A percentile compares a stretch with the other conserved stretches of the same genome.
Evolutionary conservation across 2,329 filamentous ascomycete genomes (phyloP).

Genomic region (Achaetomium macrosporum): DNA sequence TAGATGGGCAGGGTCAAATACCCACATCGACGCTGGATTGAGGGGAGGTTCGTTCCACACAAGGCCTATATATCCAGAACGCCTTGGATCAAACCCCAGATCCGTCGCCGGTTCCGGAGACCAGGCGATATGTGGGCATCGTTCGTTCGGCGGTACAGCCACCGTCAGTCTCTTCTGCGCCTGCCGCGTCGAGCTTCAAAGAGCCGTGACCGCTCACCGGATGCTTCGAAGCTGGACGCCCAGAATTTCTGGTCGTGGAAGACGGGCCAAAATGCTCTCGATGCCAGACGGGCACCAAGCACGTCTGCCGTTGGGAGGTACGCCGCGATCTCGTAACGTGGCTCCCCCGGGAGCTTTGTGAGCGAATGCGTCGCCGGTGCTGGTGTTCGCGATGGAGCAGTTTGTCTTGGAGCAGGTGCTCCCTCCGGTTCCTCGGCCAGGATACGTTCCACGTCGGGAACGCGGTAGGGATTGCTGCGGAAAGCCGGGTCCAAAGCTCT

Average conservation of each 20-base stretch:
- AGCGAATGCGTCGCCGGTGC: no score
- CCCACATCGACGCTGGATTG: no score
- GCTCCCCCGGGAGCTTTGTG: background rate
- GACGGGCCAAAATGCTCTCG: background rate
- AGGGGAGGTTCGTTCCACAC: background rate
- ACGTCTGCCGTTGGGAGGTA: background rate
- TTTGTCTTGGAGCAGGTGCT: background rate
- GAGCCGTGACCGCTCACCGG: background rate
- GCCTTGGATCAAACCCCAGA: background rate
- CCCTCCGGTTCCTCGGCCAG: background rate
- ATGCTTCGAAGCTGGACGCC: background rate
- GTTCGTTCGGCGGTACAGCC: background rate
- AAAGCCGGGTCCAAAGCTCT: background rate
- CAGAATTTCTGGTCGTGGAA: constrained; percentile 4
- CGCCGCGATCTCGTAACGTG: background rate
- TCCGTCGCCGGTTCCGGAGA: background rate
- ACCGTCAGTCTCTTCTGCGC: background rate
- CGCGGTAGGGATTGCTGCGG: background rate
- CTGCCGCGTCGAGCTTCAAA: background rate
- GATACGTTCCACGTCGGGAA: background rate
- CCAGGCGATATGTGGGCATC: background rate
- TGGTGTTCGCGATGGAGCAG: background rate
- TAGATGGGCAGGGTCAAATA: no score
- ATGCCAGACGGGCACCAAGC: background rate
- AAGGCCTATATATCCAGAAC: background rate